phyloP scores from a whole-genome alignment of 805 yeast species.

The Pichia exigua region DNA sequence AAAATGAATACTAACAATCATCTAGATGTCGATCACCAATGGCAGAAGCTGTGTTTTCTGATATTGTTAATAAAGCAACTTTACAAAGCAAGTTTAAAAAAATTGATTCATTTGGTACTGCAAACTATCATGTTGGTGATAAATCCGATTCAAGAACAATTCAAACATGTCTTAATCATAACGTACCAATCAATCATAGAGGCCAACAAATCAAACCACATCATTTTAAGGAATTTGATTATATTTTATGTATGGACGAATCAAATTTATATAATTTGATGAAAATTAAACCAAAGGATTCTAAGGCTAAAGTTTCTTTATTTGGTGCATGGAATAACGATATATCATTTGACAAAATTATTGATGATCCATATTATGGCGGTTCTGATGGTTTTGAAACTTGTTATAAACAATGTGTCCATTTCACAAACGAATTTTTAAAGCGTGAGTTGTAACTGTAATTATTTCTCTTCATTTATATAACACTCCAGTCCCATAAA shows the following conservation, averaged over 20 bases:
- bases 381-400: conserved; percentile 75
- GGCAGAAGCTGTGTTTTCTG: conserved; percentile 90
- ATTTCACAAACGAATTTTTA: conserved; percentile 68
- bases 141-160: conserved; percentile 71
- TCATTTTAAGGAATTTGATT: conserved; percentile 56
- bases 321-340: conserved; percentile 80
- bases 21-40: conserved; percentile 86
- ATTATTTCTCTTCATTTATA: conserved; percentile 48
- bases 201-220: conserved; percentile 58
- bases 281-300: conserved; percentile 43
- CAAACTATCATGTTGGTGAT: conserved; percentile 78
- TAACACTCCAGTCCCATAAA: conserved; percentile 84
- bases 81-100: conserved; percentile 34
- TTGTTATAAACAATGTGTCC: conserved; percentile 65
- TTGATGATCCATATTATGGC: conserved; percentile 92
- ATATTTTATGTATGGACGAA: conserved; percentile 65
- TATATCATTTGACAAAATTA: conserved; percentile 42
- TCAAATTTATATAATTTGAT: conserved; percentile 46
- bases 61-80: conserved; percentile 49
- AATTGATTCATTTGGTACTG: conserved; percentile 87
- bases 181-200: conserved; percentile 64
- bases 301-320: conserved; percentile 44
- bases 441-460: conserved; percentile 33
- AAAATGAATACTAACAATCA: background rate
- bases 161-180: conserved; percentile 58